phyloP scores from a whole-genome alignment of 257 asterid genomes.

The Solanum pimpinellifolium region DNA sequence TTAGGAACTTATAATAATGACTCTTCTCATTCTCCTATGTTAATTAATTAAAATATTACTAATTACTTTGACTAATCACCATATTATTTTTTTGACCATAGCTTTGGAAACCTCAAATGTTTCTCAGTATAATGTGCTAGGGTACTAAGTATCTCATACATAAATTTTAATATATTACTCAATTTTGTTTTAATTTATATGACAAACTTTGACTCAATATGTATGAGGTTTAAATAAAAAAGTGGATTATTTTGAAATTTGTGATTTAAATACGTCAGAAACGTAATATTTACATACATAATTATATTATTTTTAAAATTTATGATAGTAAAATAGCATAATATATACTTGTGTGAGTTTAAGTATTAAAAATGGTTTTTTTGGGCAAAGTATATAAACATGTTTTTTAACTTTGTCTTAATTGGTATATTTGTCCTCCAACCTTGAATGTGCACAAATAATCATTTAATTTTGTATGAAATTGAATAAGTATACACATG shows the following conservation, averaged over 20 bases:
- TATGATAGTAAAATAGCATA: neutral
- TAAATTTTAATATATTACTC: neutral
- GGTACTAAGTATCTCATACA: neutral
- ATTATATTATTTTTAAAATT: neutral
- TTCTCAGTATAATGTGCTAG: neutral
- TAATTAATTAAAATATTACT: neutral
- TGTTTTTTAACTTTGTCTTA: neutral
- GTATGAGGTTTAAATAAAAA: neutral
- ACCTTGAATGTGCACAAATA: too few relatives aligned
- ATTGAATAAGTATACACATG: neutral
- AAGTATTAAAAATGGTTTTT: neutral
- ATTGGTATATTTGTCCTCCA: neutral
- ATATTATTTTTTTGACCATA: conserved; percentile 1
- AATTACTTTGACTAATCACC: conserved; percentile 13
- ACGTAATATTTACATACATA: neutral
- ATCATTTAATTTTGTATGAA: too few relatives aligned
- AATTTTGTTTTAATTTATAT: neutral
- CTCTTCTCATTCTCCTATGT: conserved; percentile 10
- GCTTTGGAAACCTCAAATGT: conserved; percentile 10
- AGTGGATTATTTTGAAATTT: neutral
- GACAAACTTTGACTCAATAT: neutral
- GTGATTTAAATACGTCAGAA: neutral
- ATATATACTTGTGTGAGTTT: neutral
- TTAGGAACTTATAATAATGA: neutral
- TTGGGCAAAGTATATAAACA: too few relatives aligned